Evolutionary conservation across 495 filamentous ascomycete species (phyloP).

Genomic region (Sordaria brevicollis): DNA sequence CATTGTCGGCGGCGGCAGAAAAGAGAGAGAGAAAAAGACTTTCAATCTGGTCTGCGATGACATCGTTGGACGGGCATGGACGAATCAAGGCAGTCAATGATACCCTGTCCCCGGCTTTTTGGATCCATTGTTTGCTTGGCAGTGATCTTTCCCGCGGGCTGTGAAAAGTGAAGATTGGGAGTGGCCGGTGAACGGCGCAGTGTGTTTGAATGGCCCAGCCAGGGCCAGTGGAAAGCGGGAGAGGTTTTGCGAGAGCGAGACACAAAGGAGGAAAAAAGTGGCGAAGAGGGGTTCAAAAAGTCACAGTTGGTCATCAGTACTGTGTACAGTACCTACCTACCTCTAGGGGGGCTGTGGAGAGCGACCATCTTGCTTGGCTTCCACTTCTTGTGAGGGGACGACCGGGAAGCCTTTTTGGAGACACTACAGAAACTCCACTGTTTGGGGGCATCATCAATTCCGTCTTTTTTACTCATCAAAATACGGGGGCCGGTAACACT

Average conservation of each 20-base stretch:
- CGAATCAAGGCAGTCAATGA: background rate
- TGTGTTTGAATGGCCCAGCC: too few species aligned
- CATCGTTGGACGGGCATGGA: background rate
- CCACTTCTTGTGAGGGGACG: background rate
- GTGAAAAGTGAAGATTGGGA: background rate
- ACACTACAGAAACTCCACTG: background rate
- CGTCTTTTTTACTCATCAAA: background rate
- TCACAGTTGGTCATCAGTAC: background rate
- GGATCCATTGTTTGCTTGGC: background rate
- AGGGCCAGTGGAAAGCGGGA: background rate
- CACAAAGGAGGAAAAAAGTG: background rate
- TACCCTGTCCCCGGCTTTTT: background rate
- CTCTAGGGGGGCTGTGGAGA: background rate
- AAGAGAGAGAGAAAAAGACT: too few species aligned
- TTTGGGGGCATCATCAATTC: background rate
- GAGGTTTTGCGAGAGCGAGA: background rate
- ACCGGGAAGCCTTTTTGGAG: too few species aligned
- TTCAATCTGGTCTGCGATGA: too few species aligned
- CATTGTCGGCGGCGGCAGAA: background rate
- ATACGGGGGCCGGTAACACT: background rate
- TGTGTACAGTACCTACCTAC: background rate
- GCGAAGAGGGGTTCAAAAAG: background rate
- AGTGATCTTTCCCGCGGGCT: background rate
- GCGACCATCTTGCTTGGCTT: background rate
- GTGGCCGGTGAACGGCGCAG: background rate